phyloP scores from a whole-genome alignment of 371 early-diverging fungal genomes.

The Amoeboaphelidium protococcarum region DNA sequence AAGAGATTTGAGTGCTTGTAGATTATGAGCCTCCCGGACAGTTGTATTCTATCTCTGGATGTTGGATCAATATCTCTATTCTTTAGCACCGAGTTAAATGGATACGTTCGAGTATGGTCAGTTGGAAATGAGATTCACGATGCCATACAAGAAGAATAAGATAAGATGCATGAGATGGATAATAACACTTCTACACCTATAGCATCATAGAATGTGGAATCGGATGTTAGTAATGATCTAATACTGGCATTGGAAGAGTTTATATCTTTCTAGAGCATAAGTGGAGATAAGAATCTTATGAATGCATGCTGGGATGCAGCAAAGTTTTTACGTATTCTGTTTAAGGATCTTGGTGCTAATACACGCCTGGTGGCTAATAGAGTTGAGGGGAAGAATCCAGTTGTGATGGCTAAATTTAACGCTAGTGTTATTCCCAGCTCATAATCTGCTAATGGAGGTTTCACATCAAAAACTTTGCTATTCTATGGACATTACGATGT shows the following conservation, averaged over 20 bases:
- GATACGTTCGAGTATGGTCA: no score
- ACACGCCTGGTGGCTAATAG: slow-evolving; percentile 23
- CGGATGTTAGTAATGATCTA: no score
- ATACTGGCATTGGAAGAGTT: slow-evolving; percentile 42
- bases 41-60: no score
- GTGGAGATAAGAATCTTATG: slow-evolving; percentile 28
- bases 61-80: no score
- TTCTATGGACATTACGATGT: slow-evolving; percentile 71
- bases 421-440: no score
- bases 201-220: no score
- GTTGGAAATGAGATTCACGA: background rate
- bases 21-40: no score
- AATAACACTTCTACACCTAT: background rate
- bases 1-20: slow-evolving; percentile 31
- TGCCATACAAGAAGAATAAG: background rate
- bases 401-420: slow-evolving; percentile 41
- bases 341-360: slow-evolving; percentile 42
- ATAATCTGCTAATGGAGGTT: background rate
- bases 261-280: slow-evolving; percentile 35
- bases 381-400: slow-evolving; percentile 33
- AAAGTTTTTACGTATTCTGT: slow-evolving; percentile 32
- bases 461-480: slow-evolving; percentile 29
- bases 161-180: background rate
- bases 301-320: slow-evolving; percentile 50
- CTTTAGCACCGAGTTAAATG: no score